Conservation (phyloP, 2,329 filamentous ascomycete species). For the Akanthomyces muscarius region DNA sequence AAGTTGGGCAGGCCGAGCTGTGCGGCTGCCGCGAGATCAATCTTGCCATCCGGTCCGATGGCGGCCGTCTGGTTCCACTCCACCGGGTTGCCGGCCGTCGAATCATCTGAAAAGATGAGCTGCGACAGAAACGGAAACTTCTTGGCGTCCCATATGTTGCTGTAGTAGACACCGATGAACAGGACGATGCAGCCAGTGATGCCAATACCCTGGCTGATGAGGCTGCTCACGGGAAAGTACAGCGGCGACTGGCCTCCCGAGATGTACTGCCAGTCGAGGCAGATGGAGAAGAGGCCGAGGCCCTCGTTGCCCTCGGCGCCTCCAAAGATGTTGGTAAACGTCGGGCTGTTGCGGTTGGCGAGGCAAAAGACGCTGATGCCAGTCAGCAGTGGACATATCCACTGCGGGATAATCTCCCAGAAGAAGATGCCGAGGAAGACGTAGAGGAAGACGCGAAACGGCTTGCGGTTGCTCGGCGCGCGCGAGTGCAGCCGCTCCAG, state of each 20-base stretch:
- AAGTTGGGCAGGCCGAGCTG: constrained; percentile 39
- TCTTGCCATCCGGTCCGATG: constrained; percentile 28
- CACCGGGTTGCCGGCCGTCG: constrained; percentile 33
- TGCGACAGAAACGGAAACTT: constrained; percentile 29
- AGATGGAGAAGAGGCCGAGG: constrained; percentile 37
- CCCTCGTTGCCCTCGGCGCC: constrained; percentile 37
- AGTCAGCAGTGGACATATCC: constrained; percentile 40
- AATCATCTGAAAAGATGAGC: constrained; percentile 34
- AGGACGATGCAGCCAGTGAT: constrained; percentile 34
- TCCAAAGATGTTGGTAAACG: constrained; percentile 48
- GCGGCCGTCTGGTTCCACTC: constrained; percentile 42
- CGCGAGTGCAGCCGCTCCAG: constrained; percentile 29
- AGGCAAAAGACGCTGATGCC: constrained; percentile 40
- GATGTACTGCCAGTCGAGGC: constrained; percentile 42
- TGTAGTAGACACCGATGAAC: constrained; percentile 31
- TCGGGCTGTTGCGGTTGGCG: constrained; percentile 36
- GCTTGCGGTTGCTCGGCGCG: constrained; percentile 33
- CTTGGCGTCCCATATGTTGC: constrained; percentile 20
- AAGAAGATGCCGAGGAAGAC: constrained; percentile 37
- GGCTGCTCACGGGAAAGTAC: constrained; percentile 35
- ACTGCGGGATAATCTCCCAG: constrained; percentile 47
- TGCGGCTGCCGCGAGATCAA: constrained; percentile 29
- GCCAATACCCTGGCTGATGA: constrained; percentile 37
- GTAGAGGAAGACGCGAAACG: constrained; percentile 38
- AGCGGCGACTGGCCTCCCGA: constrained; percentile 31